Evolutionary conservation across 148 eudicot species (phyloP), one percentile per base, ranked within the genome.

Genomic region (Heliamphora exappendiculata): DNA sequence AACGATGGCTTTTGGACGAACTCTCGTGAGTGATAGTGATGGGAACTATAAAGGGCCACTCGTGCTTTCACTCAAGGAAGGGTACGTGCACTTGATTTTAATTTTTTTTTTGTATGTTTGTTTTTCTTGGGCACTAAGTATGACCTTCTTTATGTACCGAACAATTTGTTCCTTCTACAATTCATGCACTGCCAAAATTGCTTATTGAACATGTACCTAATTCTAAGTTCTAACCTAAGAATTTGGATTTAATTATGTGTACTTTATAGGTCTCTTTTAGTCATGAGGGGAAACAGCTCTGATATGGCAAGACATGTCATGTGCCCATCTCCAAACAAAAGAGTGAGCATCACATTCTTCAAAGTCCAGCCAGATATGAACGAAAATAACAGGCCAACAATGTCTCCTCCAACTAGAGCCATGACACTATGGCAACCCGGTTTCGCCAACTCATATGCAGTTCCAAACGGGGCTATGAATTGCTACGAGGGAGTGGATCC

Each of bases 201-300:
- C 34, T 3, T 11, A 14, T 29, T 60, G 7, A 60, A 28, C 12
- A 24, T 33, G 41, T 39, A 16, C 67, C 41, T 62, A 7, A 34
- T 64, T 47, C 50, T 7, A 2, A 2, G 50, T 60, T 28, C 39
- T 0, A 28, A 60, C 66, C 34, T n/a, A 4, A 42, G 34, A 64
- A 17, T 64, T 36, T 24, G 22, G 24, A 34, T 2, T 36, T 67
- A 59, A 5, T 31, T 71, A 29, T 50, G 47, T 7, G 58, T 19
- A 55, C 68, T 78, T 45, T 47, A 44, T 87, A 94, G 97, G 87
- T 89, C 97, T 62, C 76, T 95, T 70, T 81, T 95, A 19, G 90
- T 95, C 59, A 89, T 92, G 98, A 88, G 96, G 78, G 91, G 92
- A 86, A 92, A 92, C 82, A 95, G 98, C 70, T 90, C 96, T n/a